Evolutionary conservation across 75 land plant species (phyloP), one percentile per base, ranked within the genome.

Genomic region (Pinus tabuliformis): DNA sequence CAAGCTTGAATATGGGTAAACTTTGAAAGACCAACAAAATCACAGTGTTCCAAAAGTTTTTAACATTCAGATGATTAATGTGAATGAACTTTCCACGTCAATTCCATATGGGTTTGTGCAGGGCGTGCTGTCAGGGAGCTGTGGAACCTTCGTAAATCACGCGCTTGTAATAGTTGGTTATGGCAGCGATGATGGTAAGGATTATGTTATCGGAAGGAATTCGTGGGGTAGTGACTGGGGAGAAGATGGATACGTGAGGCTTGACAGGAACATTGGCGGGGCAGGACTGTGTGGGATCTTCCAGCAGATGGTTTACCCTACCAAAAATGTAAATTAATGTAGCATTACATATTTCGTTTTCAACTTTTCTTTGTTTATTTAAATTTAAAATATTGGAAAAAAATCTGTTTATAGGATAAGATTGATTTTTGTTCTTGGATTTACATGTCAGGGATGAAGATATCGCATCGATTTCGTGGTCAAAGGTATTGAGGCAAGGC

Each of bases 141-240:
- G 84, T 64, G 81, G 81, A 6, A 83, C 77, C 22, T 6, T 58
- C 9, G 33, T 83, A 61, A 77, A 78, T 60, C 84, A 79, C 52
- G 81, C 73, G 5, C 77, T 78, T 14, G 57, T 81, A 14, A 22
- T 70, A 16, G 84, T 78, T 14, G 81, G 84, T 20, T 83, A 78
- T 33, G 84, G 84, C 21, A 52, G 72, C 5, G 30, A 64, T 1
- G 81, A 73, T 5, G 81, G 77, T 1, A 52, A 37, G 52, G 58
- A 78, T 59, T 82, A 78, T 66, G 58, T 75, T 73, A 73, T 78
- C 15, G 73, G 75, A 54, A 83, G 70, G 81, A 83, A 78, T 76
- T 83, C 84, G 58, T 83, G 84, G 84, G 81, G 84, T 21, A n/a
- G 17, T 5, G 28, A 13, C 1, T 83, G 84, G 84, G 84, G 84